A percentile compares a stretch with the other conserved stretches of the same genome.
Conservation (phyloP, 2,329 filamentous ascomycete species). For the Aspergillus sp. region DNA sequence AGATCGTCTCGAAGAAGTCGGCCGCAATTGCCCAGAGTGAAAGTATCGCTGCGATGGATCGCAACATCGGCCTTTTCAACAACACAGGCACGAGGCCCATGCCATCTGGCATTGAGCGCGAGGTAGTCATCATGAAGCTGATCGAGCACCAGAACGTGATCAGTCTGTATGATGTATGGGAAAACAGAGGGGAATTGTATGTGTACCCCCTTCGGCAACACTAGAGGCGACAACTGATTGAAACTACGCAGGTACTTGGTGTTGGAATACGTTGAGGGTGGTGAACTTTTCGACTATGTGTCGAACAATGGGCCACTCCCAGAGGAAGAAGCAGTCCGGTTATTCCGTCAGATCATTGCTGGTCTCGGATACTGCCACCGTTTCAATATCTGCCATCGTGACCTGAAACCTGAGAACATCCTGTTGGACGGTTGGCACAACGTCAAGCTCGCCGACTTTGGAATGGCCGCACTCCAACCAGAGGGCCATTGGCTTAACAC, state of each 20-base stretch:
- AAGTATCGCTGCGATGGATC: slow-evolving; percentile 79
- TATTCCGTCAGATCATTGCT: slow-evolving; percentile 91
- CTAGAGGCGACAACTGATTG: slow-evolving; percentile 13
- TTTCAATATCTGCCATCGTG: slow-evolving; percentile 92
- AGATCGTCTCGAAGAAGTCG: slow-evolving; percentile 85
- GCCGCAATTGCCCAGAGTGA: slow-evolving; percentile 79
- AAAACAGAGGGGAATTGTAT: slow-evolving; percentile 91
- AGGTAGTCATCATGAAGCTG: slow-evolving; percentile 95
- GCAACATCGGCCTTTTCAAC: slow-evolving; percentile 59
- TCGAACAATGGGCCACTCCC: slow-evolving; percentile 67
- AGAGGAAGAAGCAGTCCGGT: slow-evolving; percentile 76
- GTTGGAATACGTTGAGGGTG: slow-evolving; percentile 82
- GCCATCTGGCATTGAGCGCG: slow-evolving; percentile 85
- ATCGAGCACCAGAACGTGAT: slow-evolving; percentile 95
- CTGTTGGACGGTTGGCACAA: slow-evolving; percentile 71
- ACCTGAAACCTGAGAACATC: slow-evolving; percentile 97
- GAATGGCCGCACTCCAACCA: slow-evolving; percentile 92
- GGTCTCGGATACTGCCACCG: slow-evolving; percentile 90
- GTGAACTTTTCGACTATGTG: slow-evolving; percentile 86
- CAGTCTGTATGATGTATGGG: slow-evolving; percentile 94
- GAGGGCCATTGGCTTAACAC: slow-evolving; percentile 76
- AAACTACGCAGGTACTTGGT: slow-evolving; percentile 74
- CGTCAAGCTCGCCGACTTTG: slow-evolving; percentile 95
- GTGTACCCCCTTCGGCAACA: slow-evolving; percentile 28
- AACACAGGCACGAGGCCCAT: slow-evolving; percentile 65